Evolutionary conservation across 2,329 filamentous ascomycete species (phyloP).

Genomic region (Penicillium sp.): DNA sequence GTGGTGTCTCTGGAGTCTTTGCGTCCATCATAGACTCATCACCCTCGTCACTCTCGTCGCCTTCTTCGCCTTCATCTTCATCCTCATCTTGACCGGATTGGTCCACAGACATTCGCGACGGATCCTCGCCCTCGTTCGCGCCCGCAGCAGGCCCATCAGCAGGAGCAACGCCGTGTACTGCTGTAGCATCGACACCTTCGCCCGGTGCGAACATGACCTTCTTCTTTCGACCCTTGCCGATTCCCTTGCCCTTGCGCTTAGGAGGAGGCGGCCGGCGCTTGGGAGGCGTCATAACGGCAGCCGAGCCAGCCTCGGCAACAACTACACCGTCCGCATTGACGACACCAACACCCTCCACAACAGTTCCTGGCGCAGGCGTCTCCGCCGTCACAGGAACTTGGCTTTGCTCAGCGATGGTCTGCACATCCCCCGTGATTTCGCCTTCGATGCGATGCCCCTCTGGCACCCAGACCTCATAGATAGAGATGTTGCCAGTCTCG

Average conservation of each 20-base stretch:
- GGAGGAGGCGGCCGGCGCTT: slow-evolving; percentile 72
- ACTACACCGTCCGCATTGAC: slow-evolving; percentile 64
- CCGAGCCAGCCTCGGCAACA: slow-evolving; percentile 52
- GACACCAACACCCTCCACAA: slow-evolving; percentile 61
- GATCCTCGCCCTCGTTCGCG: slow-evolving; percentile 52
- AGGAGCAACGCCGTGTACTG: slow-evolving; percentile 40
- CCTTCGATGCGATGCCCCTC: slow-evolving; percentile 80
- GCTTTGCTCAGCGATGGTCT: slow-evolving; percentile 47
- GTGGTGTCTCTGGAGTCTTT: slow-evolving; percentile 46
- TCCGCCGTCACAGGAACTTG: slow-evolving; percentile 38
- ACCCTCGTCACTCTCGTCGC: slow-evolving; percentile 54
- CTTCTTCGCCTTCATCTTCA: slow-evolving; percentile 53
- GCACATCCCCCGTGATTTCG: slow-evolving; percentile 68
- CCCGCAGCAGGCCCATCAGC: slow-evolving; percentile 36
- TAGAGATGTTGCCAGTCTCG: slow-evolving; percentile 73
- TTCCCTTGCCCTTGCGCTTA: slow-evolving; percentile 78
- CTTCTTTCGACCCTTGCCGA: slow-evolving; percentile 76
- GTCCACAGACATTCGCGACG: slow-evolving; percentile 41
- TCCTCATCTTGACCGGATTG: slow-evolving; percentile 50
- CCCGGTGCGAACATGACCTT: slow-evolving; percentile 62
- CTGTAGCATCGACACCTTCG: slow-evolving; percentile 41
- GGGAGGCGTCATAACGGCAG: slow-evolving; percentile 50
- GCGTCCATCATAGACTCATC: slow-evolving; percentile 51
- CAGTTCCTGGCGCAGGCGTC: slow-evolving; percentile 58
- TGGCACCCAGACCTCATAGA: slow-evolving; percentile 79